Base-by-base conservation (phyloP, 176 grass and related monocot genomes). In the Paspalum notatum region DNA sequence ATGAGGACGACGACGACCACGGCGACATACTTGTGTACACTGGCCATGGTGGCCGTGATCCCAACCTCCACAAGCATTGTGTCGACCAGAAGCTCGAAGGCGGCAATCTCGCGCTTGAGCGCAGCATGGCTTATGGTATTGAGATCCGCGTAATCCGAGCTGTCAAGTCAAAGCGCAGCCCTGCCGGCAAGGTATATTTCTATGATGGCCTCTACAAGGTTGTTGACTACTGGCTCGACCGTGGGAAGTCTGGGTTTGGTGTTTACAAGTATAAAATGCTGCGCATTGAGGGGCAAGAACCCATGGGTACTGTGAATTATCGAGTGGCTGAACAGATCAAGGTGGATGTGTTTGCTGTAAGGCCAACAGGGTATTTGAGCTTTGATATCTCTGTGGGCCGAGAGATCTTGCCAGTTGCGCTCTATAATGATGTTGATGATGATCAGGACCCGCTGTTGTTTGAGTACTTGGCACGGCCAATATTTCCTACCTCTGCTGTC, bases 131-230 rank as follows among this genome's bases (percentile, higher is more conserved):
- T 21, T 99, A 99, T 84, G 90, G 96, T 75, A 91, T 99, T 62
- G 96, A 99, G 76, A 91, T 99, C 44, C 90, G 96, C 2, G 96
- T 99, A 21, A 93, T 95, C 56, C 92, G 96, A 26, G 96, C 81
- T 61, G 80, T 93, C 41, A 92, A 89, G 68, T 89, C 76, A 44
- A 88, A 76, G 16, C 5, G 44, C 61, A 85, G 87, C 54, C 85
- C 92, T 8, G 55, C 44, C 0, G 87, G 89, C 26, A 99, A 99
- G 76, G 82, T 99, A 41, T 99, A 99, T 72, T 90, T 99, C 62
- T 99, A 99, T 32, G 96, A 99, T 63, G 96, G 96, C 39, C 84
- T 99, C 43, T 99, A 99, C 72, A 95, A 95, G 81, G 89, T 99
- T 60, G 88, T 99, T 15, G 85, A 95, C 3, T 95, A 63, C 66